Evolutionary conservation across 805 yeast species (phyloP).

Genomic region (Ogataea saltuana): DNA sequence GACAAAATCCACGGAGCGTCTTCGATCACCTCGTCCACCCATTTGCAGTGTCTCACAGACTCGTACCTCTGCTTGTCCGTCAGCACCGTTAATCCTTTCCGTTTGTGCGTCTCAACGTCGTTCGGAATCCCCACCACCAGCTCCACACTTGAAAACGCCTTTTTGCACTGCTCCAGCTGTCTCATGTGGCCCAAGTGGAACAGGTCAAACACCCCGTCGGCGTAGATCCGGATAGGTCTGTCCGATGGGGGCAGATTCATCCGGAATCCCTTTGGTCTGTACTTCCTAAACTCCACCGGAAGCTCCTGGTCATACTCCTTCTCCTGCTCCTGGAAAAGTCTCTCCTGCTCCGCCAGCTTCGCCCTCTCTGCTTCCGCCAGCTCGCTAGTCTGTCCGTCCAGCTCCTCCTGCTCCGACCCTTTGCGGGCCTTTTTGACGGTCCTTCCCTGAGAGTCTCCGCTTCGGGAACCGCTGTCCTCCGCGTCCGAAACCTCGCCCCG

Average conservation of each 20-base stretch:
- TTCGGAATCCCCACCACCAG: slow-evolving; percentile 91
- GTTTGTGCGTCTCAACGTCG: slow-evolving; percentile 85
- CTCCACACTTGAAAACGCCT: slow-evolving; percentile 79
- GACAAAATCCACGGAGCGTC: slow-evolving; percentile 96
- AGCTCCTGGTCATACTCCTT: slow-evolving; percentile 59
- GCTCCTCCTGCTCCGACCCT: neutral
- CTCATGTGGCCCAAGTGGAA: slow-evolving; percentile 98
- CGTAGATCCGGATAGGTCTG: slow-evolving; percentile 90
- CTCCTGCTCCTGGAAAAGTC: slow-evolving; percentile 44
- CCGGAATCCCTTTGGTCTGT: slow-evolving; percentile 74
- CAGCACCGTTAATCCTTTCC: slow-evolving; percentile 91
- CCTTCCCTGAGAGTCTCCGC: neutral
- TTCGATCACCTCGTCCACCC: slow-evolving; percentile 97
- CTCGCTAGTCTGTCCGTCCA: slow-evolving; percentile 5
- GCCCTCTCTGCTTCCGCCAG: slow-evolving; percentile 16
- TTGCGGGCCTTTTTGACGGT: slow-evolving; percentile 2
- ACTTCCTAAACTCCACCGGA: slow-evolving; percentile 71
- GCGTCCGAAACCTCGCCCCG: slow-evolving; percentile 19
- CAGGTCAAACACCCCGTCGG: slow-evolving; percentile 96
- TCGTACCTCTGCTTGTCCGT: slow-evolving; percentile 87
- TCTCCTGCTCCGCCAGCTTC: slow-evolving; percentile 25
- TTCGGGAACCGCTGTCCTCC: slow-evolving; percentile 2
- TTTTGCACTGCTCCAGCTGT: slow-evolving; percentile 95
- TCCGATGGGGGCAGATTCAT: slow-evolving; percentile 83
- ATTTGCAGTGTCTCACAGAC: slow-evolving; percentile 86